phyloP scores from a whole-genome alignment of 306 rosid species.

The Castanea crenata region DNA sequence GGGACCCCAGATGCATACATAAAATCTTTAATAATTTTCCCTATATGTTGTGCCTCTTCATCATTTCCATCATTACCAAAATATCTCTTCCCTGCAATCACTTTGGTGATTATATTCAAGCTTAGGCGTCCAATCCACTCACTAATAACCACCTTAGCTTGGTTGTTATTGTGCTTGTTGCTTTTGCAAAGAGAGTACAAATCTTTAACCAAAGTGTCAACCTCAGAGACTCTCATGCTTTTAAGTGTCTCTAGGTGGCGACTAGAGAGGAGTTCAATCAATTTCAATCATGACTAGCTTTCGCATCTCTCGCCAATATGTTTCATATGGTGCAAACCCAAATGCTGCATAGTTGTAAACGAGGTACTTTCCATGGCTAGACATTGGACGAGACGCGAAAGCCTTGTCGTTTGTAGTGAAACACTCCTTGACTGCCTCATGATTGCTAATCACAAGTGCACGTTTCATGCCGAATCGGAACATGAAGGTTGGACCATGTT shows the following conservation, averaged over 20 bases:
- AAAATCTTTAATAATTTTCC: conserved; percentile 14
- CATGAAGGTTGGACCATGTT: conserved; percentile 52
- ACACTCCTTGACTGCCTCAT: conserved; percentile 54
- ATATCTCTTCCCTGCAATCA: conserved; percentile 27
- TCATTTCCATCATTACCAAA: background rate
- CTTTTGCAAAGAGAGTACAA: background rate
- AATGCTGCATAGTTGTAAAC: conserved; percentile 36
- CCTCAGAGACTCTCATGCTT: conserved; percentile 9
- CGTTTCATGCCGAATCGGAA: conserved; percentile 40
- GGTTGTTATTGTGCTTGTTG: too few species aligned
- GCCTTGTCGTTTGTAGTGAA: conserved; percentile 48
- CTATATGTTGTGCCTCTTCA: conserved; percentile 13
- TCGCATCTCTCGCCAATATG: conserved; percentile 15
- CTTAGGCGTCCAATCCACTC: conserved; percentile 15
- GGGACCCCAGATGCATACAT: conserved; percentile 6
- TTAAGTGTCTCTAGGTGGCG: conserved; percentile 4
- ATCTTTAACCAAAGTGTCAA: conserved; percentile 1
- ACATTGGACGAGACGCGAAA: conserved; percentile 42
- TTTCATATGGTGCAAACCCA: conserved; percentile 22
- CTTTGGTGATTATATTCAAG: conserved; percentile 6
- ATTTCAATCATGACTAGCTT: conserved; percentile 18
- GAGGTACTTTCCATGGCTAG: conserved; percentile 43
- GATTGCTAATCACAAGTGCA: conserved; percentile 39
- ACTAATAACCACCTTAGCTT: conserved; percentile 19
- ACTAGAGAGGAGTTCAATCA: conserved; percentile 23